Base-by-base conservation (phyloP, 139 green algal species). In the Ettlia oleoabundans region DNA sequence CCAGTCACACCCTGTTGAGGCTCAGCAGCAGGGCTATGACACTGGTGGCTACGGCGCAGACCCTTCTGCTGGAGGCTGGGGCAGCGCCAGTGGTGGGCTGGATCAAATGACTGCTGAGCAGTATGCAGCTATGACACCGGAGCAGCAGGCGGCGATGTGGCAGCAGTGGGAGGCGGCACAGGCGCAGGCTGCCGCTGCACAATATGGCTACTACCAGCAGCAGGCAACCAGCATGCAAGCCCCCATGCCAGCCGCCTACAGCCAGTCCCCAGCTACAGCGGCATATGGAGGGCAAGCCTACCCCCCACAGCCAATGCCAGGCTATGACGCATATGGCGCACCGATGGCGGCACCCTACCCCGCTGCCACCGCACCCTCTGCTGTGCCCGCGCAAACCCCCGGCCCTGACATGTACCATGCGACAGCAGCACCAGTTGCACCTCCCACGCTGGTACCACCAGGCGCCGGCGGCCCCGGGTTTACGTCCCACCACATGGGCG, bases 81-180 rank as follows among this genome's bases (percentile, higher is more conserved):
- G 38, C n/a, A 42, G 37, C 18, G 24, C n/a, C 19, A 41, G 35
- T 8, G 63, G 33, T 21, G 77, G 63, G 2, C 26, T 82, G 30
- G 77, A 82, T 3, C 42, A 76, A 33, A 71, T 85, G 71, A 68
- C 47, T 2, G 61, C 77, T 8, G 81, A 85, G 2, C 81, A 85
- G 62, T 85, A 85, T 28, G 71, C 42, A 0, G 43, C 32, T 26
- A 82, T 91, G 79, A 84, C 82, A 6, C 69, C 84, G 7, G 85
- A 88, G 35, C 87, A 91, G 82, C 87, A 90, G 78, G 82, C 82
- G 26, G 69, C 80, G 1, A 86, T 86, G 82, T 86, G 88, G 85
- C 74, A 87, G 80, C 87, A 91, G 82, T 91, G 85, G 80, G 76
- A 87, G 63, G 73, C 73, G 73, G 73, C 72, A 7, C 72, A 79